Evolutionary conservation across 495 filamentous ascomycete genomes (phyloP), one percentile per base, ranked within the genome.

Genomic region (Penicillium fimorum): DNA sequence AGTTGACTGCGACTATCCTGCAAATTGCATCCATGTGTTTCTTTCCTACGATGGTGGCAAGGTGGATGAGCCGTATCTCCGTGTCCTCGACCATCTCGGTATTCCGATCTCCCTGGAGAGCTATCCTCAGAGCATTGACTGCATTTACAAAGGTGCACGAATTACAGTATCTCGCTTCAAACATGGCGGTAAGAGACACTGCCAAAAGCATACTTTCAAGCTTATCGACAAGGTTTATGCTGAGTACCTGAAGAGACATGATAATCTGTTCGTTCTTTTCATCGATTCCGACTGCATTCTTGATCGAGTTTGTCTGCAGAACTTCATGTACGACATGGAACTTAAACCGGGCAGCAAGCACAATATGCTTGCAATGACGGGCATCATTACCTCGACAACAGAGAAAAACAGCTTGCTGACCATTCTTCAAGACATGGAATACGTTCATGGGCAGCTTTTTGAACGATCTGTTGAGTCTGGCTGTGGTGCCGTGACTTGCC

Each of bases 311-410:
- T 97, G 94, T 70, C 82, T 98, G 58, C 93, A 97, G 70, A 98
- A 98, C 62, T 97, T 98, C 69, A 90, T 98, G 75, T 97, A 95
- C 68, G 94, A 97, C 66, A 98, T 98, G 94, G 93, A 98, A 70
- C 78, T 98, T 25, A 96, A 94, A 72, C 93, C 94, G 4, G 92
- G 92, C 24, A 96, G 91, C 75, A 86, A 89, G 65, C 83, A 87
- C 59, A 92, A 92, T 69, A 96, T 97, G 93, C 76, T 97, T 58
- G 94, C 94, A 35, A 97, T 97, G 94, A 97, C 94, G 4, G 94
- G 94, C 10, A 89, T 98, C 59, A 97, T 98, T 62, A 98, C 94
- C 2, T 90, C 91, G 1, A 98, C 94, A 0, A 96, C 94, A 0
- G 82, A 86, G 60, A 96, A 91, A 54, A 90, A 95, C 69, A 87